Base-by-base conservation (phyloP, 2,329 filamentous ascomycete species). In the Arthrobotrys entomopaga region DNA sequence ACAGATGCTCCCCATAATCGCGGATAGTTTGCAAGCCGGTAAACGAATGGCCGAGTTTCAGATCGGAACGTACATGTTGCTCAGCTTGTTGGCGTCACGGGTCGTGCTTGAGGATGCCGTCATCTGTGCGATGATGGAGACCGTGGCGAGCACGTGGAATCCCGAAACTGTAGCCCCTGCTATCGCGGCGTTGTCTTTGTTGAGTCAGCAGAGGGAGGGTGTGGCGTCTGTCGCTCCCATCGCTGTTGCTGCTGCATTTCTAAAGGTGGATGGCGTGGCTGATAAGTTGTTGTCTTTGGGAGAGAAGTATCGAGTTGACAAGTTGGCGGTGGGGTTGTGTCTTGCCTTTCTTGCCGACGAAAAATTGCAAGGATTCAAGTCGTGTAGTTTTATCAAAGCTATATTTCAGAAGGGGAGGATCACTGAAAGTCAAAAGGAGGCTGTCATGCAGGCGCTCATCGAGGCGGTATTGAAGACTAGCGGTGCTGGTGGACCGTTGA, bases 21-120 rank as follows among this genome's bases (percentile, higher is more conserved):
- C 92, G 73, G 89, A 91, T 76, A 91, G 90, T 0, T 85, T 98
- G 43, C 70, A 77, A 74, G 86, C 89, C 7, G 86, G 94, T 83
- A 89, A 89, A 78, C 88, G 90, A 74, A 88, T 90, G 0, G 87
- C 92, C 0, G 91, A 94, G 75, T 84, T 97, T 48, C 91, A 93
- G 77, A 87, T 96, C 73, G 93, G 91, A 15, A 93, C 91, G 67
- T 98, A 97, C 81, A 97, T 97, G 90, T 88, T 97, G 19, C 86
- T 93, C 65, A 88, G 92, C 5, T 88, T 98, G 56, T 86, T 98
- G 75, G 93, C 92, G 5, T 89, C 91, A 56, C 97, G 97, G 81
- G 89, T 90, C 0, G 86, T 87, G 54, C 85, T 98, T 13, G 88
- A 91, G 53, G 93, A 98, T 78, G 87, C 87, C 66, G 87, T 93